Base-by-base conservation (phyloP, 495 filamentous ascomycete species). In the Viridothelium virens region DNA sequence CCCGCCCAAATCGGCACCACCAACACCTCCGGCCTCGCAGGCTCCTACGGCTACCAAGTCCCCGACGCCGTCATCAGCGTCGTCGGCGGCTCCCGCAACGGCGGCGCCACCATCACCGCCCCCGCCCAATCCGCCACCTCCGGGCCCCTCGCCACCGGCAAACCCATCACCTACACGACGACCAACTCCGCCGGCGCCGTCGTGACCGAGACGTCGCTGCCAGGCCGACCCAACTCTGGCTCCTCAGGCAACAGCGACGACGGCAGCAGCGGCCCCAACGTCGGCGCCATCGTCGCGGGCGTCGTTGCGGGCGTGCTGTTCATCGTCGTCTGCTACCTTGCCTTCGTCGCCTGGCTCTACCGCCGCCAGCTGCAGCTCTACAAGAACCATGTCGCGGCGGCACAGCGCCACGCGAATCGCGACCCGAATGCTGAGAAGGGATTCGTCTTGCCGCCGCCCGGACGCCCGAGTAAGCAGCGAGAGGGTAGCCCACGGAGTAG, bases 281-380 rank as follows among this genome's bases (percentile, higher is more conserved):
- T 82, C 11, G 86, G 79, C 14, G 81, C 88, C 41, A 87, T 90
- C 65, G 81, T 84, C 38, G 85, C 86, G 2, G 85, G 84, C 33
- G 80, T 85, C 38, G 73, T 90, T 63, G 89, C 85, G 3, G 88
- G 84, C 37, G 69, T 85, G 14, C 77, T 86, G 12, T 81, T 82
- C 47, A 67, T 89, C 16, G 71, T 85, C 3, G 83, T 85, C 2
- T 74, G 75, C 9, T 86, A 90, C 70, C 79, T 91, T 31, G 87
- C 86, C 14, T 90, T 89, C 78, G 88, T 88, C 74, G 82, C 85
- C 31, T 89, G 84, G 81, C 75, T 90, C 5, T 90, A 88, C 76
- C 81, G 86, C 38, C 81, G 82, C 34, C 87, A 86, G 68, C 79
- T 89, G 11, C 66, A 71, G 1, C 79, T 86, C 4, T 89, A 87